These are phyloP conservation scores for Apium graveolens DNA, from an alignment of 129 eudicot species.

Conservation along the genomic window DNA sequence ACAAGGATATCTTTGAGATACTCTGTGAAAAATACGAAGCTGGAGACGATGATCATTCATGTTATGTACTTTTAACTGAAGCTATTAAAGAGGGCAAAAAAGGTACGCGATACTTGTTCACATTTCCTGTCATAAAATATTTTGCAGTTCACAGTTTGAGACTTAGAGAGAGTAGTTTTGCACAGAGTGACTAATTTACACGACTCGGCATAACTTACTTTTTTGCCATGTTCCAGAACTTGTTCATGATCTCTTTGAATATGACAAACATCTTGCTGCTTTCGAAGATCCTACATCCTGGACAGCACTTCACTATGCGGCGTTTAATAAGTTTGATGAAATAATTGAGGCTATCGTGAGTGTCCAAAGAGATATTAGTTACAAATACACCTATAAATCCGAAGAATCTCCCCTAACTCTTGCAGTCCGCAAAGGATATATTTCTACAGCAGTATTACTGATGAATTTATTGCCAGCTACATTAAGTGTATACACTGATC, in stretches of 20 bases:
- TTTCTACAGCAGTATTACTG: neutral
- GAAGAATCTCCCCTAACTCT: neutral
- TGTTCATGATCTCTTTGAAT: neutral
- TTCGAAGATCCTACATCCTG: neutral
- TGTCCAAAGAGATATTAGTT: neutral
- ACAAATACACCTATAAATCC: neutral
- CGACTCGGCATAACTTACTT: too few relatives aligned
- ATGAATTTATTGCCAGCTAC: neutral
- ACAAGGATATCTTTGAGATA: neutral
- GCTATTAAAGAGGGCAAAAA: neutral
- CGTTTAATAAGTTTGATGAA: neutral
- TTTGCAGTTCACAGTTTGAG: too few relatives aligned
- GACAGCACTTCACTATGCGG: conserved; percentile 1
- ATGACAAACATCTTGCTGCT: neutral
- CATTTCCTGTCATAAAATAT: too few relatives aligned
- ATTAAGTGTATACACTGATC: neutral
- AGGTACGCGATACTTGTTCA: neutral
- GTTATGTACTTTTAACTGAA: too few relatives aligned
- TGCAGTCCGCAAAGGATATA: neutral
- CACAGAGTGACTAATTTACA: too few relatives aligned
- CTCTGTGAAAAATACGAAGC: neutral
- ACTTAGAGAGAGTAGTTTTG: too few relatives aligned
- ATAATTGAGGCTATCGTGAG: neutral
- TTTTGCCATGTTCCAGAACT: too few relatives aligned
- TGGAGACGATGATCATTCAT: neutral